Base-by-base conservation (phyloP, 2,329 filamentous ascomycete genomes). In the Delphinella strobiligena region DNA sequence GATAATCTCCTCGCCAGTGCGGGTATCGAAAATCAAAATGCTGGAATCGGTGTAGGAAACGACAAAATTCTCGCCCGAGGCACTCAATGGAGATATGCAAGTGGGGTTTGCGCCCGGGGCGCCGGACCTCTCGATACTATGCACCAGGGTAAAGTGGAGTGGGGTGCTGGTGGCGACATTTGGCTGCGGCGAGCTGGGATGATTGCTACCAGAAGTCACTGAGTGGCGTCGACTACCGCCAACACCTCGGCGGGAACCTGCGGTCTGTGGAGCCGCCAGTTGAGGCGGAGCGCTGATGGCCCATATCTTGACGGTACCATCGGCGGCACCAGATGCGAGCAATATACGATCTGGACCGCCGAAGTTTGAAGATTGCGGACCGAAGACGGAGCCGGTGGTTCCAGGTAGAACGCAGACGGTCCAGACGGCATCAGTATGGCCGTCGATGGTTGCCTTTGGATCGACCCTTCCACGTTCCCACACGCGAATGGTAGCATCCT, bases 381-480 rank as follows among this genome's bases (percentile, higher is more conserved):
- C 87, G 54, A 95, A 93, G 2, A 95, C 72, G 19, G 80, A 69
- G 2, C 81, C 84, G 14, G 86, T 72, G 0, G 84, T 89, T 3
- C 84, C 78, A 3, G 91, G 91, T 2, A 98, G 72, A 11, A 96
- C 86, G 54, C 88, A 95, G 2, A 98, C 74, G 2, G 87, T 81
- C 91, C 91, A 98, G 4, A 98, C 86, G 3, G 88, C 86, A 66
- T 98, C 91, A 0, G 82, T 93, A 54, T 96, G 91, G 1, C 88
- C 89, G 49, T 95, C 86, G 3, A 98, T 69, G 0, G 87, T 94
- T 2, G 87, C 87, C 61, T 96, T 96, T 5, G 91, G 87, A 56
- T 96, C 91, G 22, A 98, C 86, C 34, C 89, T 72, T 19, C 89
- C 89, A 37, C 88, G 77, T 61, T 98, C 89, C 91, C 91, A 98